These are phyloP conservation scores for Erysiphe pulchra DNA, from an alignment of 2,329 filamentous ascomycete genomes.

Conservation along the genomic window DNA sequence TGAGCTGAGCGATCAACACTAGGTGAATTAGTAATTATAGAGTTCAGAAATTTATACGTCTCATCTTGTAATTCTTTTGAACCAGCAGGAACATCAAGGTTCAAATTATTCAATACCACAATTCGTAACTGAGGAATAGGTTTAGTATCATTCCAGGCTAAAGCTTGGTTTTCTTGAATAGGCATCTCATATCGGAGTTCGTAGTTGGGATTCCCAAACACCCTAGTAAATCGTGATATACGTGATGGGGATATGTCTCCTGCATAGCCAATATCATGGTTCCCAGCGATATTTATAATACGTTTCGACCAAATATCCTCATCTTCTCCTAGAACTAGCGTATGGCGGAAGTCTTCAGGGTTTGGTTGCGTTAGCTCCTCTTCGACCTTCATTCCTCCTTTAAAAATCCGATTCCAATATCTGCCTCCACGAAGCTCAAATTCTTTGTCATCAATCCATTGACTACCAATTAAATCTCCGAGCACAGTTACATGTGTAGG, in stretches of 20 bases:
- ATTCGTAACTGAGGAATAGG: constrained; percentile 48
- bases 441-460: constrained; percentile 76
- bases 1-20: constrained; percentile 34
- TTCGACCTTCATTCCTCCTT: constrained; percentile 35
- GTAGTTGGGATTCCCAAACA: constrained; percentile 78
- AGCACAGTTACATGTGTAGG: constrained; percentile 77
- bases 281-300: constrained; percentile 76
- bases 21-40: constrained; percentile 33
- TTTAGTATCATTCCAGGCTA: constrained; percentile 13
- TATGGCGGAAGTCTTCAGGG: constrained; percentile 15
- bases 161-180: constrained; percentile 9
- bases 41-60: constrained; percentile 55
- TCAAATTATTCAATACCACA: constrained; percentile 76
- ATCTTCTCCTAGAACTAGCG: constrained; percentile 15
- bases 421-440: constrained; percentile 47
- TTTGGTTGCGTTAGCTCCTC: constrained; percentile 26
- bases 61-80: constrained; percentile 40
- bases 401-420: constrained; percentile 64
- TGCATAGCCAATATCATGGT: constrained; percentile 91
- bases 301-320: constrained; percentile 39
- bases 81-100: constrained; percentile 62
- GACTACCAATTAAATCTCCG: constrained; percentile 77
- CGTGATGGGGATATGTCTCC: constrained; percentile 63
- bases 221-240: constrained; percentile 54
- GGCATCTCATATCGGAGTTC: constrained; percentile 50